Percentiles rank a stretch among this genome's conserved stretches.
These are phyloP conservation scores for Chytridiales sp. DNA, from an alignment of 371 early-diverging fungal species.

Conservation along the genomic window DNA sequence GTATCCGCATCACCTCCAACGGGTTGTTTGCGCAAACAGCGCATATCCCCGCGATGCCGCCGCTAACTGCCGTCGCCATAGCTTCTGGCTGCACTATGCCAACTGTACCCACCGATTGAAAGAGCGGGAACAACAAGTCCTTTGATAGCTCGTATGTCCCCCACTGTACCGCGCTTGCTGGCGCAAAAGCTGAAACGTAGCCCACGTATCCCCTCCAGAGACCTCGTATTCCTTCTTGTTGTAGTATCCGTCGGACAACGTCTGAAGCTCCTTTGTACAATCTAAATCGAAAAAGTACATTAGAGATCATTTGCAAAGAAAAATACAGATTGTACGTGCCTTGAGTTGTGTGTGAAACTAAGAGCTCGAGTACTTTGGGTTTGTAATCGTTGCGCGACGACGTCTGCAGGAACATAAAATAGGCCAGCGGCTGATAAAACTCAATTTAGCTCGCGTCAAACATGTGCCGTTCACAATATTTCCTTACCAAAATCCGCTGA, in stretches of 20 bases:
- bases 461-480: not conserved
- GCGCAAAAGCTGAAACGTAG: slow-evolving; percentile 45
- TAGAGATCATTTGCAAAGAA: not conserved
- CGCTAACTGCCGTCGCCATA: slow-evolving; percentile 23
- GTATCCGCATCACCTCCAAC: slow-evolving; percentile 43
- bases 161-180: slow-evolving; percentile 50
- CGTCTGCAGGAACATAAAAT: slow-evolving; percentile 48
- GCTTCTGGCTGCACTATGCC: not conserved
- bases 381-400: slow-evolving; percentile 47
- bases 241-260: slow-evolving; percentile 28
- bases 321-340: slow-evolving; percentile 12
- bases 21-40: slow-evolving; percentile 47
- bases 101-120: not conserved
- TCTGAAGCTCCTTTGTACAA: slow-evolving; percentile 30
- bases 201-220: slow-evolving; percentile 46
- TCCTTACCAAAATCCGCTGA: not conserved
- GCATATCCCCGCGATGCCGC: slow-evolving; percentile 38
- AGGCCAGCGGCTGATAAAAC: slow-evolving; percentile 42
- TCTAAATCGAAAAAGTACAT: slow-evolving; percentile 1
- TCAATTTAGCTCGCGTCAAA: slow-evolving; percentile 24
- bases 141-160: slow-evolving; percentile 46
- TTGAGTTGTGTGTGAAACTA: slow-evolving; percentile 43
- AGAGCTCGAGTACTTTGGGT: slow-evolving; percentile 27
- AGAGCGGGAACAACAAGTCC: slow-evolving; percentile 18
- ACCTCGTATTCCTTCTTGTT: slow-evolving; percentile 33